Evolutionary conservation across 2,329 filamentous ascomycete species (phyloP), one percentile per base, ranked within the genome.

Genomic region (Fusarium lyarnte): DNA sequence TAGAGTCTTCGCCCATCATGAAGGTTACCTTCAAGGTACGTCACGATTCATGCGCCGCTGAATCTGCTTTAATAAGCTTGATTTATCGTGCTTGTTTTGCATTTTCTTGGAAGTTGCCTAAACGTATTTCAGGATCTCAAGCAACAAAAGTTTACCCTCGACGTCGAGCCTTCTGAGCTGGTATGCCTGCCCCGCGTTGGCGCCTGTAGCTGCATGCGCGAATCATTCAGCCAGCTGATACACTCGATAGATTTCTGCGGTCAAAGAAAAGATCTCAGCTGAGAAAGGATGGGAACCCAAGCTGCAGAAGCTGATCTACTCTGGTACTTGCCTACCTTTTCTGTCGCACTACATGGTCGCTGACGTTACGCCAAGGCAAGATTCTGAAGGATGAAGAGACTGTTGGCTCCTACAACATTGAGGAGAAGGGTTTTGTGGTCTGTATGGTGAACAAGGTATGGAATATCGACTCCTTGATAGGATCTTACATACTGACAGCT

Each of bases 361-460:
- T 79, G 64, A 78, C 73, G 36, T 53, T 66, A 41, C 33, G 63
- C 41, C 46, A 54, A 98, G 95, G 96, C 86, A 99, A 99, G 87
- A 98, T 99, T 78, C 87, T 99, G 74, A 95, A 98, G 84, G 95
- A 99, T 92, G 94, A 94, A 70, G 96, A 98, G 81, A 97, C 95
- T 5, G 93, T 99, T 77, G 94, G 94, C 83, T 95, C 93, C 43
- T 98, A 98, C 87, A 97, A 94, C 85, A 98, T 99, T 73, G 95
- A 99, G 84, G 96, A 98, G 89, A 99, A 98, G 88, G 96, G 96
- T 41, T 99, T 98, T 82, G 94, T 99, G 78, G 96, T 99, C 69
- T 99, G 96, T 86, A 97, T 99, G 91, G 92, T 97, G 78, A 94
- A 94, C 81, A 98, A 98, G 93, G 95, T 97, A 86, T 72, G 83